Conservation (phyloP, 108 stramenopile species). For the Pseudonitzschia delicatissima region DNA sequence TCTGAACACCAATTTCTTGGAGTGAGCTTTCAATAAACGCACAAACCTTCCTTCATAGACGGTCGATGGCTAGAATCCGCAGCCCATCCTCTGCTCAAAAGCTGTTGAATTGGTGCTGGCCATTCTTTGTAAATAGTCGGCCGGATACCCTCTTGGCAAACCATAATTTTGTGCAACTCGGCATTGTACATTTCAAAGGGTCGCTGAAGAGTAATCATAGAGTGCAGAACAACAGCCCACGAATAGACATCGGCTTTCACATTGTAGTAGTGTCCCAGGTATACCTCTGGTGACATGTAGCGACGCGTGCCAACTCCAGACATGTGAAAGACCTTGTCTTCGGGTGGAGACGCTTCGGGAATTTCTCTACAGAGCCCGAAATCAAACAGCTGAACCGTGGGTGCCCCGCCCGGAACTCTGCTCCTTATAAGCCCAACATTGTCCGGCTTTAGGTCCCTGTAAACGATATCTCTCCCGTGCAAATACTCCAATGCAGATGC, state of each 20-base stretch:
- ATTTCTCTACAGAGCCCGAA: conserved; percentile 70
- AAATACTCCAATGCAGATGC: conserved; percentile 72
- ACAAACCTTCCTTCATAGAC: conserved; percentile 12
- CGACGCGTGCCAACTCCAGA: conserved; percentile 47
- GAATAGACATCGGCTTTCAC: conserved; percentile 55
- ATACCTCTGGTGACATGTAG: conserved; percentile 49
- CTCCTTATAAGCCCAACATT: conserved; percentile 61
- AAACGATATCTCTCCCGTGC: conserved; percentile 62
- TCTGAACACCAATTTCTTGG: neutral
- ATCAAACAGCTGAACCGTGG: conserved; percentile 65
- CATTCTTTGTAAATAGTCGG: conserved; percentile 40
- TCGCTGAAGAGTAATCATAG: conserved; percentile 44
- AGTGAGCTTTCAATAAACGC: neutral
- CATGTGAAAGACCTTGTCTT: conserved; percentile 56
- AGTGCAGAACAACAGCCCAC: conserved; percentile 46
- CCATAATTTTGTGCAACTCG: conserved; percentile 24
- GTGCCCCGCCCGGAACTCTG: neutral
- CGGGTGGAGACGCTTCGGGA: conserved; percentile 18
- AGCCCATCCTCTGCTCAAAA: conserved; percentile 20
- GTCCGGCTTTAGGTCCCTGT: conserved; percentile 75
- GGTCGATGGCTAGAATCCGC: conserved; percentile 11
- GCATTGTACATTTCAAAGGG: conserved; percentile 48
- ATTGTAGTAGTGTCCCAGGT: conserved; percentile 34
- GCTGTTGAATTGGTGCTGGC: conserved; percentile 23
- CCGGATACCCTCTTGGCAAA: conserved; percentile 40